Base-by-base conservation (phyloP, 2,329 filamentous ascomycete species). In the Shiraia sp. region DNA sequence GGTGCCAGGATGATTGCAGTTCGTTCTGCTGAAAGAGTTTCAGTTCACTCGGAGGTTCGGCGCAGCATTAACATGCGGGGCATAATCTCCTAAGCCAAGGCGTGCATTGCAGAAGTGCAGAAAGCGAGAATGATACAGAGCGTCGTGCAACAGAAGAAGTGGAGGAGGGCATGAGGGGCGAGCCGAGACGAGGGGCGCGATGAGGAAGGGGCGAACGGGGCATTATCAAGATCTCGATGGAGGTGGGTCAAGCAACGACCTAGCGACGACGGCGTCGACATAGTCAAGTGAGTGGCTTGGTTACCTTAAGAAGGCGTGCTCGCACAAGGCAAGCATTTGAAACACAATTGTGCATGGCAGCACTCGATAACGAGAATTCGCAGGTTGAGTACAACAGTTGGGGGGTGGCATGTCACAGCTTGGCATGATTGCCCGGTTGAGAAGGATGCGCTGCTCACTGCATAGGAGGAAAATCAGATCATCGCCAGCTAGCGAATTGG, bases 391-490 rank as follows among this genome's bases (percentile, higher is more conserved):
- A n/a, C n/a, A n/a, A n/a, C n/a, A n/a, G n/a, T n/a, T n/a, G n/a
- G n/a, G n/a, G n/a, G n/a, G n/a, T n/a, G n/a, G n/a, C n/a, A n/a
- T n/a, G n/a, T n/a, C n/a, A n/a, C n/a, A n/a, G n/a, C 51, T 57
- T 59, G 54, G 56, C 52, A 47, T 42, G 42, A 45, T 50, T 48
- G 49, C 39, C 45, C 36, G 39, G 36, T 27, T 35, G 39, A 42
- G 47, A 36, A n/a, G n/a, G n/a, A n/a, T n/a, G n/a, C n/a, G n/a
- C n/a, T n/a, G n/a, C n/a, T n/a, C n/a, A n/a, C n/a, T n/a, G n/a
- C n/a, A n/a, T n/a, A n/a, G n/a, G n/a, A n/a, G n/a, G n/a, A n/a
- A n/a, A n/a, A n/a, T n/a, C 23, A 37, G 36, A 40, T 34, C 29
- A 35, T 32, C 16, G 10, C 13, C n/a, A n/a, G 38, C 16, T 16